phyloP scores from a whole-genome alignment of 2,329 filamentous ascomycete species.

The Neonectria punicea region DNA sequence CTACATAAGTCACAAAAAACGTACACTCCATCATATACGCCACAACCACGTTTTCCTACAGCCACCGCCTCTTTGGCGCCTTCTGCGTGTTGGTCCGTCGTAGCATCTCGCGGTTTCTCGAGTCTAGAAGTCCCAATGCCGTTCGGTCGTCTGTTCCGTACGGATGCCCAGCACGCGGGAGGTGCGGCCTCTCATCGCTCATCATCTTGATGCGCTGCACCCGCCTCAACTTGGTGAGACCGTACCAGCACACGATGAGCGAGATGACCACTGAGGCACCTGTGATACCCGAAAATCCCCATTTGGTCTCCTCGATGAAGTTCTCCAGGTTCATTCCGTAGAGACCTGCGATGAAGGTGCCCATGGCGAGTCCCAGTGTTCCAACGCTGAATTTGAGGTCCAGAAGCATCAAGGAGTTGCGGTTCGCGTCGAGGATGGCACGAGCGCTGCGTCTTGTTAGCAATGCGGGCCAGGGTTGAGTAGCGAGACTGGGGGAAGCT shows the following conservation, averaged over 20 bases:
- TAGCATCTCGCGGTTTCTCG: constrained; percentile 65
- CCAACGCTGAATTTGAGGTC: constrained; percentile 97
- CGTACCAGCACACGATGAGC: constrained; percentile 82
- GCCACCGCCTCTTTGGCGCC: constrained; percentile 51
- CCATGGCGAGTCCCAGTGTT: constrained; percentile 92
- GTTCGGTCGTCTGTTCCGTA: constrained; percentile 51
- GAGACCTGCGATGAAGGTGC: constrained; percentile 96
- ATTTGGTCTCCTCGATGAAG: constrained; percentile 93
- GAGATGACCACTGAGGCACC: constrained; percentile 77
- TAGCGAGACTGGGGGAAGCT: neutral
- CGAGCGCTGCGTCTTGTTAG: constrained; percentile 73
- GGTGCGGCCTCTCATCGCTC: constrained; percentile 53
- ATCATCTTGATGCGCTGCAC: constrained; percentile 92
- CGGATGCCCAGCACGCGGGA: constrained; percentile 52
- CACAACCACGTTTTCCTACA: constrained; percentile 16
- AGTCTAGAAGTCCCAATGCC: constrained; percentile 62
- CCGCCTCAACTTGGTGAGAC: constrained; percentile 82
- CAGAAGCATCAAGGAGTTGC: constrained; percentile 96
- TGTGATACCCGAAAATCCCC: constrained; percentile 84
- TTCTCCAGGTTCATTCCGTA: constrained; percentile 99
- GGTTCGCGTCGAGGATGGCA: constrained; percentile 96
- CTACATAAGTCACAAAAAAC: constrained; percentile 19
- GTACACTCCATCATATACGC: constrained; percentile 19
- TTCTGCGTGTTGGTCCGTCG: constrained; percentile 63
- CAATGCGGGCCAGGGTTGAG: neutral